A percentile compares a stretch with the other conserved stretches of the same genome.
Evolutionary conservation across 148 eudicot genomes (phyloP).

Genomic region (Chenopodium berlandieri): DNA sequence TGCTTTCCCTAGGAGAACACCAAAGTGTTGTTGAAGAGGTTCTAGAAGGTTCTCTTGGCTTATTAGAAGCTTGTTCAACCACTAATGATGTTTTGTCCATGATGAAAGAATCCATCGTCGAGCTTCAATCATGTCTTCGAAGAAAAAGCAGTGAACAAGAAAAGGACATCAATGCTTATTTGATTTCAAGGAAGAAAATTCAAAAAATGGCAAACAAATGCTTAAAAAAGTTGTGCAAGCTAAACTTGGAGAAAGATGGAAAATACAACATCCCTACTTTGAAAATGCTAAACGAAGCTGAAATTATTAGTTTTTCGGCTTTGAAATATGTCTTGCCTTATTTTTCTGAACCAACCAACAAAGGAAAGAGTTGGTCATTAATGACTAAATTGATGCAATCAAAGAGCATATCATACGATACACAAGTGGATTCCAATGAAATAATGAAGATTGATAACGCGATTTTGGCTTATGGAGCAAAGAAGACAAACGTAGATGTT

Average conservation of each 20-base stretch:
- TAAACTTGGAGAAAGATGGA: slow-evolving; percentile 8
- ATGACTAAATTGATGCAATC: slow-evolving; percentile 28
- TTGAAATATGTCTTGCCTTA: slow-evolving; percentile 25
- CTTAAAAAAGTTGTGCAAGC: slow-evolving; percentile 5
- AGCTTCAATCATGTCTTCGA: slow-evolving; percentile 26
- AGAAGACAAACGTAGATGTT: slow-evolving; percentile 6
- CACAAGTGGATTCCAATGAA: slow-evolving; percentile 1
- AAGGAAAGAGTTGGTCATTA: slow-evolving; percentile 26
- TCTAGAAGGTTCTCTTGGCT: slow-evolving; percentile 30
- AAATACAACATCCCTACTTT: not conserved
- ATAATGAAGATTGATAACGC: slow-evolving; percentile 10
- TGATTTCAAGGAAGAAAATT: slow-evolving; percentile 27
- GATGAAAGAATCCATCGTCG: slow-evolving; percentile 29
- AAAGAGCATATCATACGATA: slow-evolving; percentile 15
- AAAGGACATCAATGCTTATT: slow-evolving; percentile 15
- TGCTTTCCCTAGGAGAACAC: slow-evolving; percentile 15
- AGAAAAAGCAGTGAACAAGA: slow-evolving; percentile 21
- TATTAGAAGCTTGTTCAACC: slow-evolving; percentile 30
- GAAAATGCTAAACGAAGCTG: slow-evolving; percentile 24
- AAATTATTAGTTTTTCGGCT: slow-evolving; percentile 13
- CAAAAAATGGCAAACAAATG: slow-evolving; percentile 27
- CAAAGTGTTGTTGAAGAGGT: slow-evolving; percentile 18
- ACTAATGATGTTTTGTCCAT: slow-evolving; percentile 24
- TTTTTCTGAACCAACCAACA: slow-evolving; percentile 11
- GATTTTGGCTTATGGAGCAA: not conserved